Evolutionary conservation across 1,284 basidiomycete genomes (phyloP).

Genomic region (Sutorius eximius): DNA sequence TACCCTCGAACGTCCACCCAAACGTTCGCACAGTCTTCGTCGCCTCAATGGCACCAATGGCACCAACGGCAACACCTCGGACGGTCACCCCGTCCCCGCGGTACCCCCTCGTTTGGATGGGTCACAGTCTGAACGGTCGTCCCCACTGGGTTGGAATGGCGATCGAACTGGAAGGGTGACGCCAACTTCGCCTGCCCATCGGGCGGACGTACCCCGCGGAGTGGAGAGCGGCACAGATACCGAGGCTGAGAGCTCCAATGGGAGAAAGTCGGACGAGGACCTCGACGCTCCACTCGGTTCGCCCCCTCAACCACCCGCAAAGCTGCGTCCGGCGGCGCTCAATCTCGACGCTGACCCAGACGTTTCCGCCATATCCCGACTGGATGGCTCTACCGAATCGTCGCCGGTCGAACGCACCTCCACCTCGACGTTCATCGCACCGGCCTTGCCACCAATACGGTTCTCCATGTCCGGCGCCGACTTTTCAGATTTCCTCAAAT

Average conservation of each 20-base stretch:
- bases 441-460: constrained; percentile 77
- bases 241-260: constrained; percentile 52
- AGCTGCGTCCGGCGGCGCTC: constrained; percentile 34
- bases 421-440: constrained; percentile 73
- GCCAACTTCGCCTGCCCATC: constrained; percentile 60
- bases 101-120: constrained; percentile 22
- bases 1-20: constrained; percentile 28
- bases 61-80: not conserved
- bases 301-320: constrained; percentile 54
- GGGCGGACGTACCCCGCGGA: constrained; percentile 65
- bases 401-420: constrained; percentile 64
- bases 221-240: constrained; percentile 75
- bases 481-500: constrained; percentile 69
- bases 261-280: constrained; percentile 34
- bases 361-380: constrained; percentile 26
- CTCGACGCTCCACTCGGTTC: constrained; percentile 25
- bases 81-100: constrained; percentile 11
- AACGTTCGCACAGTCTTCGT: constrained; percentile 28
- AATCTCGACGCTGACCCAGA: constrained; percentile 25
- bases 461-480: constrained; percentile 80
- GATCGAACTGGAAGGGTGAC: constrained; percentile 35
- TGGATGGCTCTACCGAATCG: constrained; percentile 45
- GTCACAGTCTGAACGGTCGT: constrained; percentile 17
- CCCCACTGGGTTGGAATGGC: constrained; percentile 19
- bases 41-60: constrained; percentile 7